Conservation (phyloP, 2,329 filamentous ascomycete species). For the Immersiporthe knoxdaviesiana region DNA sequence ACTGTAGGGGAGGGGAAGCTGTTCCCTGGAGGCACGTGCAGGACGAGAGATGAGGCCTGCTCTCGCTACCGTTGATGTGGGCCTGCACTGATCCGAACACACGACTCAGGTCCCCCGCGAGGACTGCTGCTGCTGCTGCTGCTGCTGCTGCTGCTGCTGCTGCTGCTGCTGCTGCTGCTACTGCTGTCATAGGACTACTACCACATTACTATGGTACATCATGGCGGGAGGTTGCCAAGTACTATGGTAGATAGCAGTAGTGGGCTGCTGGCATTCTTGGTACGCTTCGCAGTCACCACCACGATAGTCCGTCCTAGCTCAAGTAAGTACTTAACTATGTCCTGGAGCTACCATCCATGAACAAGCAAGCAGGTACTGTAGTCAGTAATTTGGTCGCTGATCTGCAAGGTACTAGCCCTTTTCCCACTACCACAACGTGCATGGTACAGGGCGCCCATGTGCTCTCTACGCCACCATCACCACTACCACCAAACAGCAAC, state of each 20-base stretch:
- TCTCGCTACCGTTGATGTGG: neutral
- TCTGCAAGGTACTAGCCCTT: neutral
- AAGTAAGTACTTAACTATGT: no score
- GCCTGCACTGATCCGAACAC: neutral
- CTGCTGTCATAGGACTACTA: no score
- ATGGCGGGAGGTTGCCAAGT: no score
- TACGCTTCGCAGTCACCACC: no score
- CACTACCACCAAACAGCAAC: neutral
- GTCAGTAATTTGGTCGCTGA: neutral
- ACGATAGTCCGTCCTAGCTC: no score
- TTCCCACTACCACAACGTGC: neutral
- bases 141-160: no score
- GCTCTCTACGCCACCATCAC: neutral
- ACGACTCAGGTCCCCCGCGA: neutral
- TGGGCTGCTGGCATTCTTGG: neutral
- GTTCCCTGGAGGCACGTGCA: neutral
- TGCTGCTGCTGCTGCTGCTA: no score
- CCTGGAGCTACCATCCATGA: no score
- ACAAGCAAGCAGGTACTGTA: neutral
- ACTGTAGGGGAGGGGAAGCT: no score
- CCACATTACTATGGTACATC: no score
- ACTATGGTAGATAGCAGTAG: neutral
- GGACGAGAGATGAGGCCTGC: neutral
- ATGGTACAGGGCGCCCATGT: neutral
- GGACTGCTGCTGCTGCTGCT: no score